Percentiles rank a stretch among this genome's conserved stretches.
Conservation (phyloP, 108 stramenopile genomes). For the Cyclotella sp. region DNA sequence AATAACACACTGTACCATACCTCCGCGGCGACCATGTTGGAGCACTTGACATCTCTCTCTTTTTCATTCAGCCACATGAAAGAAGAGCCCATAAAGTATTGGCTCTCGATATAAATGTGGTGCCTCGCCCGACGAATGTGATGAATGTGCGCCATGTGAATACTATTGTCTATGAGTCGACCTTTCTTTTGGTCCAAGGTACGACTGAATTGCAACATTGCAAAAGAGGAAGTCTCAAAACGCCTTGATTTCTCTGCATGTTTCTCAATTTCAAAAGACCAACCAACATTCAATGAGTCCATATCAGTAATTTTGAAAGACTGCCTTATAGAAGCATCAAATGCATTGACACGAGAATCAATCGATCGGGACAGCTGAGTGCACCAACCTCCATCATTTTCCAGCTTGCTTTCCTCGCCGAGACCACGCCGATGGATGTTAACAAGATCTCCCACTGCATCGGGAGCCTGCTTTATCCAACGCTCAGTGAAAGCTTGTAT, state of each 20-base stretch:
- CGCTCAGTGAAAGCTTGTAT: slow-evolving; percentile 56
- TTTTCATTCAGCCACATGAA: slow-evolving; percentile 47
- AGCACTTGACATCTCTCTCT: slow-evolving; percentile 48
- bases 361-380: slow-evolving; percentile 59
- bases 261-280: slow-evolving; percentile 32
- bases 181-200: slow-evolving; percentile 53
- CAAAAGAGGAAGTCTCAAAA: slow-evolving; percentile 25
- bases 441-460: slow-evolving; percentile 34
- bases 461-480: slow-evolving; percentile 54
- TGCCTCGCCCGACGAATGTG: slow-evolving; percentile 63
- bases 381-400: slow-evolving; percentile 51
- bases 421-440: slow-evolving; percentile 27
- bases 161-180: slow-evolving; percentile 46
- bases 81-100: slow-evolving; percentile 63
- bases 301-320: slow-evolving; percentile 1
- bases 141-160: slow-evolving; percentile 53
- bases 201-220: slow-evolving; percentile 21
- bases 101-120: slow-evolving; percentile 65
- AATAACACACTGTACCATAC: background rate
- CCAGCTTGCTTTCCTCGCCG: slow-evolving; percentile 16
- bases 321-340: slow-evolving; percentile 38
- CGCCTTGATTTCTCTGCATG: slow-evolving; percentile 21
- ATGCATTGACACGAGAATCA: slow-evolving; percentile 50
- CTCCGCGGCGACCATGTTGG: slow-evolving; percentile 68
- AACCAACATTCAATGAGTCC: slow-evolving; percentile 1